A percentile compares a stretch with the other conserved stretches of the same genome.
Evolutionary conservation across 306 rosid genomes (phyloP).

Genomic region (Begonia masoniana): DNA sequence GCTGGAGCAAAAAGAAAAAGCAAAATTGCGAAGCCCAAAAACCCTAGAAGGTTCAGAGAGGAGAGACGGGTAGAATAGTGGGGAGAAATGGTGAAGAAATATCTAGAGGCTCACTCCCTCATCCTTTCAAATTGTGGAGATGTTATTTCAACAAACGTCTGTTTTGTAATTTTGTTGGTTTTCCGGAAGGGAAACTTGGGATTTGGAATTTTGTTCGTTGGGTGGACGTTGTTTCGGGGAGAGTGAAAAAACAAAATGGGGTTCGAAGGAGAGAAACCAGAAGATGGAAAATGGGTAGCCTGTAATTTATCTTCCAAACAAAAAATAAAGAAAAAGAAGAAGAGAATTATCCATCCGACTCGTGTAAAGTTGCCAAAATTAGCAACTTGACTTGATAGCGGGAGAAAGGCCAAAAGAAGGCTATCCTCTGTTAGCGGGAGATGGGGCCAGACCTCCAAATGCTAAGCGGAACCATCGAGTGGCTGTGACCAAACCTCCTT

Average conservation of each 20-base stretch:
- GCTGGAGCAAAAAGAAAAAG: background rate
- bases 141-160: background rate
- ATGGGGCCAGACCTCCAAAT: too few relatives aligned
- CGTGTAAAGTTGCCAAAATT: too few relatives aligned
- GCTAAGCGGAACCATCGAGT: too few relatives aligned
- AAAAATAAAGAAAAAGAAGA: too few relatives aligned
- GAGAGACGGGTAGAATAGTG: background rate
- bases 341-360: too few relatives aligned
- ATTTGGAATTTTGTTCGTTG: background rate
- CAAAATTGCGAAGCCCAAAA: constrained; percentile 12
- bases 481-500: too few relatives aligned
- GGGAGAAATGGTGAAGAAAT: constrained; percentile 1
- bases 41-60: constrained; percentile 12
- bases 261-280: background rate
- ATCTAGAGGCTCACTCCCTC: constrained; percentile 5
- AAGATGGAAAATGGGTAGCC: background rate
- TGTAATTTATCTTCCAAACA: too few relatives aligned
- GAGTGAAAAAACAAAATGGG: background rate
- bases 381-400: too few relatives aligned
- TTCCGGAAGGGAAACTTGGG: background rate
- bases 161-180: too few relatives aligned
- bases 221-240: background rate
- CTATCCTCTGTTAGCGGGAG: too few relatives aligned
- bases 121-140: background rate
- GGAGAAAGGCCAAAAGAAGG: too few relatives aligned